Conservation (phyloP, 352 stramenopile species). For the Pilasporangium apinafurcum region DNA sequence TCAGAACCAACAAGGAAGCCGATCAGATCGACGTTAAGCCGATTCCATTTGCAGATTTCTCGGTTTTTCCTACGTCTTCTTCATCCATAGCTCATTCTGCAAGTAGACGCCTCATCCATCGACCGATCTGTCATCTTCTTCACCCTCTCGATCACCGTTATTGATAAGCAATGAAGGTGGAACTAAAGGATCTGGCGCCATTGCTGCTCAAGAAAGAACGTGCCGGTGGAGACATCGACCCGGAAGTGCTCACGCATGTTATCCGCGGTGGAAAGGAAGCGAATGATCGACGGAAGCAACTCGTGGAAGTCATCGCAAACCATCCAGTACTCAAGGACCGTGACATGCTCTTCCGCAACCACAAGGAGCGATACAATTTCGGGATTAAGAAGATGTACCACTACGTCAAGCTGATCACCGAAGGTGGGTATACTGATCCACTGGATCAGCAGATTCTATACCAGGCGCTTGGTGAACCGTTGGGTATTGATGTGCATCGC, state of each 20-base stretch:
- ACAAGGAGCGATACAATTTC: conserved; percentile 22
- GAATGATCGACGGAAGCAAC: conserved; percentile 6
- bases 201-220: conserved; percentile 14
- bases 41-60: too few relatives aligned
- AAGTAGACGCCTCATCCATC: too few relatives aligned
- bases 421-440: conserved; percentile 20
- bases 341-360: conserved; percentile 39
- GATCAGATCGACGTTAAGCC: too few relatives aligned
- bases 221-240: conserved; percentile 6
- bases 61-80: too few relatives aligned
- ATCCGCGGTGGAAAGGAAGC: conserved; percentile 6
- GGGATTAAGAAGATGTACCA: conserved; percentile 25
- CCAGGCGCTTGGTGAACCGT: conserved; percentile 32
- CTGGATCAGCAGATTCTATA: conserved; percentile 32
- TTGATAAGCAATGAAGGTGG: too few relatives aligned
- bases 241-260: conserved; percentile 1
- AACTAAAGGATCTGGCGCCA: conserved; percentile 15
- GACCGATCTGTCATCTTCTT: too few relatives aligned
- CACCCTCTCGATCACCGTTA: too few relatives aligned
- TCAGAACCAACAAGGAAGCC: too few relatives aligned
- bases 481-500: conserved; percentile 45
- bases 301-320: conserved; percentile 7
- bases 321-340: conserved; percentile 39
- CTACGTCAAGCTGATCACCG: conserved; percentile 28
- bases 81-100: too few relatives aligned